phyloP scores from a whole-genome alignment of 306 rosid species.

The Pterocarpus macrocarpus region DNA sequence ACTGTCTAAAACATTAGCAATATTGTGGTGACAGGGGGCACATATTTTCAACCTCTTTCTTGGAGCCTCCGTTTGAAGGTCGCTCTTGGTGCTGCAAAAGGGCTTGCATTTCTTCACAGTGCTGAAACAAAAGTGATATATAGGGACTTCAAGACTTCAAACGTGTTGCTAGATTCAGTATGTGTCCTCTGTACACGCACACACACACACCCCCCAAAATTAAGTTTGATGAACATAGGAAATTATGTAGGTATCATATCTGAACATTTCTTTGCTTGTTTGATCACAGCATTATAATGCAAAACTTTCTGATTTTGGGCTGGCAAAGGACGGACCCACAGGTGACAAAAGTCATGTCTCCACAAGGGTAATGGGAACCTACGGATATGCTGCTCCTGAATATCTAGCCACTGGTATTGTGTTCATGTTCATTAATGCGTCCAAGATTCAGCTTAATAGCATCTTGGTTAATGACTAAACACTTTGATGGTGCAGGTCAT shows the following conservation, averaged over 20 bases:
- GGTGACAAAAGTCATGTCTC: slow-evolving; percentile 63
- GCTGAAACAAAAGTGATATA: slow-evolving; percentile 62
- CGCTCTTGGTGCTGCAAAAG: slow-evolving; percentile 79
- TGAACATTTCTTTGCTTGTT: slow-evolving; percentile 34
- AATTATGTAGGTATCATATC: slow-evolving; percentile 4
- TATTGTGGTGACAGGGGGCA: slow-evolving; percentile 61
- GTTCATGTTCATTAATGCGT: slow-evolving; percentile 1
- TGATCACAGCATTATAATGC: slow-evolving; percentile 63
- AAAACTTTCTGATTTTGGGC: slow-evolving; percentile 67
- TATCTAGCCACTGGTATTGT: slow-evolving; percentile 63
- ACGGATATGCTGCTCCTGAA: slow-evolving; percentile 77
- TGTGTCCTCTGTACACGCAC: slow-evolving; percentile 39
- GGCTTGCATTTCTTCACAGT: slow-evolving; percentile 74
- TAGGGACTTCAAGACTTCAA: slow-evolving; percentile 67
- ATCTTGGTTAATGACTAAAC: neutral
- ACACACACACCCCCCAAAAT: slow-evolving; percentile 8
- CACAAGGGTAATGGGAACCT: slow-evolving; percentile 58
- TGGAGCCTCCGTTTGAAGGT: slow-evolving; percentile 77
- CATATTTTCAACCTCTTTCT: slow-evolving; percentile 80
- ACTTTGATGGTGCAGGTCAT: slow-evolving; percentile 54
- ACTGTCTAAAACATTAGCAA: slow-evolving; percentile 31
- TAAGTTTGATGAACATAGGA: neutral
- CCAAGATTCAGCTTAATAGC: neutral
- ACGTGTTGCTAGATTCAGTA: slow-evolving; percentile 71
- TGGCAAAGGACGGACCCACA: slow-evolving; percentile 62